Evolutionary conservation across 805 yeast genomes (phyloP), one percentile per base, ranked within the genome.

Genomic region (Candida germanica): DNA sequence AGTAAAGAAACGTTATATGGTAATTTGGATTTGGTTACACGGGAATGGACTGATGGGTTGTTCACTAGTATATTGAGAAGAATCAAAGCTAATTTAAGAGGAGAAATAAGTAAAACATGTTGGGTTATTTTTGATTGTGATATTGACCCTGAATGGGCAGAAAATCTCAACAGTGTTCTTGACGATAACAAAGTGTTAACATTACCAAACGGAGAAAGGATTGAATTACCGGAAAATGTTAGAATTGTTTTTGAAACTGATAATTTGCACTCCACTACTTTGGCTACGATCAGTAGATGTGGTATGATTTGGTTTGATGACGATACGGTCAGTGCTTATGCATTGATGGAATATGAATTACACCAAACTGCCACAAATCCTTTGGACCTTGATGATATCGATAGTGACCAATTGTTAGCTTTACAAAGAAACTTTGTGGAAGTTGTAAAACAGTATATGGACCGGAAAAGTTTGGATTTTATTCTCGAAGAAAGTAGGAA

Each of bases 121-220:
- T 88, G 95, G 93, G 71, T 91, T 40, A 71, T 89, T 0, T 84
- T 91, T 52, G 97, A 91, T 58, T 94, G 97, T 26, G 96, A 87
- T 48, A 75, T 91, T 23, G 97, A 91, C 53, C 97, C 98, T 0
- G 80, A 77, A 26, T 91, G 97, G 95, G 87, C 87, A 1, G 98
- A 91, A 50, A 83, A 83, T 38, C 64, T 91, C 45, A 91, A 91
- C 61, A 83, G 95, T 62, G 93, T 88, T 7, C 66, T 91, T 12
- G 98, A 91, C 59, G 98, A 91, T 47, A 91, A 88, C 58, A 79
- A 75, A 44, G 46, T 83, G 1, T 59, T 91, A 27, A 88, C 97
- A 0, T 63, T 91, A 7, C 93, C 98, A 0, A 87, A 79, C 51
- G 98, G 98, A 26, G 98, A 91, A 54, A 73, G 96, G 15, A 53